phyloP scores from a whole-genome alignment of 2,329 filamentous ascomycete species.

The Sarocladium strictum region DNA sequence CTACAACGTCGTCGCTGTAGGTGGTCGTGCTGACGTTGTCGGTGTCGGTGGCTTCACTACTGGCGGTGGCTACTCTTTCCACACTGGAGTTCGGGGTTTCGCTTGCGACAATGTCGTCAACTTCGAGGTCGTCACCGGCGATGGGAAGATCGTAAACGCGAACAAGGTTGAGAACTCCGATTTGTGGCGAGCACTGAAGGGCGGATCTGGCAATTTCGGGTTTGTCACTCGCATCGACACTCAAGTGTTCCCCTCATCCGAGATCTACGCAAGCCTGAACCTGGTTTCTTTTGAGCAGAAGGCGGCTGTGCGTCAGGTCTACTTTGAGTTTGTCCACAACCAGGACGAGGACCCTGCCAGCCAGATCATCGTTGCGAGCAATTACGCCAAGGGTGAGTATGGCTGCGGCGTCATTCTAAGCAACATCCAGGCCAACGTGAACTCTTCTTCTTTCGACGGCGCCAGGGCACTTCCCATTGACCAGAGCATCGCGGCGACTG shows the following conservation, averaged over 20 bases:
- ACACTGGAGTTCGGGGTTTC: constrained; percentile 25
- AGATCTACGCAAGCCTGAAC: constrained; percentile 14
- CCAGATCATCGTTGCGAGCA: constrained; percentile 22
- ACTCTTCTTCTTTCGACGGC: constrained; percentile 19
- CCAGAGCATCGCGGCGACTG: constrained; percentile 18
- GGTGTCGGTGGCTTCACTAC: constrained; percentile 19
- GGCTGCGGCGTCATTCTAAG: constrained; percentile 18
- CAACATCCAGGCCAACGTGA: constrained; percentile 20
- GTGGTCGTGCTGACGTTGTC: constrained; percentile 31
- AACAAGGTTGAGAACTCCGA: constrained; percentile 36
- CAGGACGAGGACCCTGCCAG: constrained; percentile 18
- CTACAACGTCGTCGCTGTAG: constrained; percentile 30
- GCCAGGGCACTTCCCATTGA: constrained; percentile 16
- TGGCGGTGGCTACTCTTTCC: constrained; percentile 15
- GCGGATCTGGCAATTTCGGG: constrained; percentile 44
- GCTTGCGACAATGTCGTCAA: constrained; percentile 36
- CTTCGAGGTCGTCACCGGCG: constrained; percentile 36
- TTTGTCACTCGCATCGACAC: constrained; percentile 41
- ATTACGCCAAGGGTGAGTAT: constrained; percentile 15
- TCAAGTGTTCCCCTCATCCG: constrained; percentile 23
- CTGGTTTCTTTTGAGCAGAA: constrained; percentile 14
- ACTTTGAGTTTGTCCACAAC: constrained; percentile 22
- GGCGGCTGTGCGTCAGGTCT: constrained; percentile 20
- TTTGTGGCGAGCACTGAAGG: constrained; percentile 48
- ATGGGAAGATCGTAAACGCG: constrained; percentile 35